Evolutionary conservation across 768 basidiomycete genomes (phyloP).

Genomic region (Mycena latifolia): DNA sequence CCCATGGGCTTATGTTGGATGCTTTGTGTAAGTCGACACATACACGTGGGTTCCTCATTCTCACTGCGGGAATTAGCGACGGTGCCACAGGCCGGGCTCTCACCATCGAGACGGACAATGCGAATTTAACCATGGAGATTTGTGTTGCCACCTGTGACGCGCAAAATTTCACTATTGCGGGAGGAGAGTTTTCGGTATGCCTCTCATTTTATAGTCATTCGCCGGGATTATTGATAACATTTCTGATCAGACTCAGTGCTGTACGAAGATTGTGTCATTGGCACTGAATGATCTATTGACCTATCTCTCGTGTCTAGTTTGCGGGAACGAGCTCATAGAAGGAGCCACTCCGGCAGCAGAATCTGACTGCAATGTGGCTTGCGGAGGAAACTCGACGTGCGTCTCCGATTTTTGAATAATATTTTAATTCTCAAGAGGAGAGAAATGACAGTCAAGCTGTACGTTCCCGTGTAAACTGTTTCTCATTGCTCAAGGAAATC

Average conservation of each 20-base stretch:
- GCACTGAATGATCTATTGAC: conserved; percentile 20
- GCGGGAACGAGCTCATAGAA: conserved; percentile 73
- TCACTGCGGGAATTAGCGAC: conserved; percentile 54
- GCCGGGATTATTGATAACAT: background rate
- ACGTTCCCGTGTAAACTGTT: background rate
- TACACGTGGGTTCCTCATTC: background rate
- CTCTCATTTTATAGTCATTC: background rate
- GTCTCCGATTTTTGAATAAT: conserved; percentile 36
- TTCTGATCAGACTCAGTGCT: conserved; percentile 49
- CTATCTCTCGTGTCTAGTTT: conserved; percentile 61
- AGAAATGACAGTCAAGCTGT: conserved; percentile 20
- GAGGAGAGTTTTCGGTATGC: conserved; percentile 74
- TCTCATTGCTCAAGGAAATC: conserved; percentile 53
- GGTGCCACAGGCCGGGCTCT: conserved; percentile 74
- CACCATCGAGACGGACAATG: conserved; percentile 49
- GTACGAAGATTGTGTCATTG: conserved; percentile 45
- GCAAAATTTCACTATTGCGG: conserved; percentile 74
- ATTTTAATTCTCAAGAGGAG: conserved; percentile 16
- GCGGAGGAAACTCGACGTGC: conserved; percentile 76
- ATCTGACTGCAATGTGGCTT: conserved; percentile 77
- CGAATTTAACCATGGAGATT: conserved; percentile 61
- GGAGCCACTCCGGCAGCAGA: conserved; percentile 66
- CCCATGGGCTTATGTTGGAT: conserved; percentile 71
- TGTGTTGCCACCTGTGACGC: conserved; percentile 72
- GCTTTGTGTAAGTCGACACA: conserved; percentile 69